Evolutionary conservation across 2,329 filamentous ascomycete genomes (phyloP).

Genomic region (Nothophaeocryptopus gaeumannii): DNA sequence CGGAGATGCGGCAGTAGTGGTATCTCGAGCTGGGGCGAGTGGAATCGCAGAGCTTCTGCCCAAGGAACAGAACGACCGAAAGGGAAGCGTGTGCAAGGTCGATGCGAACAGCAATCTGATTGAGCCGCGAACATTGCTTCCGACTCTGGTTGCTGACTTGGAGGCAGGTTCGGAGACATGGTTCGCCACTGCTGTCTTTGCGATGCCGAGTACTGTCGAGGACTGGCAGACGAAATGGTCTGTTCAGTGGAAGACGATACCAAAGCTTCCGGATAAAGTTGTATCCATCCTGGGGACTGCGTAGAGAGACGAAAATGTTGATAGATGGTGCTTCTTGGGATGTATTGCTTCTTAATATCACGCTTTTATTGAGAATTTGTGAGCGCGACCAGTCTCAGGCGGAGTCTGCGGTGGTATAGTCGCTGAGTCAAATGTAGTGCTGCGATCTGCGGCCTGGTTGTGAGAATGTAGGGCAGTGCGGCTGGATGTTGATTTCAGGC

Average conservation of each 20-base stretch:
- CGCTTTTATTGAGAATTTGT: too few species aligned
- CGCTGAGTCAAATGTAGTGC: too few species aligned
- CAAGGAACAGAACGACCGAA: constrained; percentile 37
- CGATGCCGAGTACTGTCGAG: constrained; percentile 58
- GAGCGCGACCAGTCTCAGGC: too few species aligned
- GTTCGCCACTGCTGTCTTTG: constrained; percentile 71
- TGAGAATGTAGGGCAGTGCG: too few species aligned
- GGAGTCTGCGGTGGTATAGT: too few species aligned
- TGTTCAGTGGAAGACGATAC: constrained; percentile 42
- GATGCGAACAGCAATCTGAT: constrained; percentile 78
- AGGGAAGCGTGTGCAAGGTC: constrained; percentile 67
- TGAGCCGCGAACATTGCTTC: constrained; percentile 68
- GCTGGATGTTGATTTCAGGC: too few species aligned
- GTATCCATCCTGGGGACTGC: neutral
- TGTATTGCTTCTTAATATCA: too few species aligned
- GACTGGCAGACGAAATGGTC: constrained; percentile 55
- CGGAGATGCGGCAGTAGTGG: constrained; percentile 39
- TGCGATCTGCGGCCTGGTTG: too few species aligned
- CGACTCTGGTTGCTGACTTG: constrained; percentile 64
- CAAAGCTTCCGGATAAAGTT: constrained; percentile 21
- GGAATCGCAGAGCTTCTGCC: constrained; percentile 48
- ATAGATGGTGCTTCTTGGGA: too few species aligned
- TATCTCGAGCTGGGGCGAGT: constrained; percentile 51
- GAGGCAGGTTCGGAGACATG: constrained; percentile 57
- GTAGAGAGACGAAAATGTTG: too few species aligned